These are phyloP conservation scores for Sarocladium strictum DNA, from an alignment of 2,329 filamentous ascomycete genomes.

Conservation along the genomic window DNA sequence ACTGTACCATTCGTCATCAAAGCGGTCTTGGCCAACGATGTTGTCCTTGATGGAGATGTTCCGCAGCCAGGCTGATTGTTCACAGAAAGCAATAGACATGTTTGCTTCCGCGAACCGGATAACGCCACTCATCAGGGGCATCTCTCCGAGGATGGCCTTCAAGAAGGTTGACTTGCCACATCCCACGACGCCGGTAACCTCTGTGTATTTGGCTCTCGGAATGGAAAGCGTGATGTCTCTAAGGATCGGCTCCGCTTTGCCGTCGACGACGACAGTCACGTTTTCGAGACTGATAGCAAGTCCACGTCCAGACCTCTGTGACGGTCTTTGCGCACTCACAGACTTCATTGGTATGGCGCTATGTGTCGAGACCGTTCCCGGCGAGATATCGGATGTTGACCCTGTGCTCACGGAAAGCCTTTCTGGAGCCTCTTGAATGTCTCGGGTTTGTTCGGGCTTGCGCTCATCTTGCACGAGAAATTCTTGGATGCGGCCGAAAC, in stretches of 20 bases:
- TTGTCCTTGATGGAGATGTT: constrained; percentile 27
- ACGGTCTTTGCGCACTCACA: no score
- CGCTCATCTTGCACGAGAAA: constrained; percentile 24
- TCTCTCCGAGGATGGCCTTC: constrained; percentile 32
- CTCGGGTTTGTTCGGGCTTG: neutral
- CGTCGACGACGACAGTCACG: constrained; percentile 14
- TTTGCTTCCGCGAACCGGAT: constrained; percentile 8
- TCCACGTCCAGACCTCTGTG: no score
- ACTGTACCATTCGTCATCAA: constrained; percentile 23
- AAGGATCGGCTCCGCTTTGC: constrained; percentile 17
- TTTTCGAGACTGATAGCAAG: no score
- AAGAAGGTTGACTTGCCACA: constrained; percentile 37
- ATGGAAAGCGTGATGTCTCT: constrained; percentile 19
- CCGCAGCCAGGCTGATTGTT: constrained; percentile 21
- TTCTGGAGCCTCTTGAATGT: neutral
- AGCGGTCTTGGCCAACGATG: constrained; percentile 22
- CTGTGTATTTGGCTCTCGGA: neutral
- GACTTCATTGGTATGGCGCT: no score
- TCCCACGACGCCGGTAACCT: constrained; percentile 17
- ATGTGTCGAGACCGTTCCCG: no score
- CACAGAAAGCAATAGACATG: constrained; percentile 15
- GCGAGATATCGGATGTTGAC: no score
- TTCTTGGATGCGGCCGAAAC: constrained; percentile 25
- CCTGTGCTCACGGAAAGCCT: no score
- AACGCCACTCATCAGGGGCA: constrained; percentile 14